Conservation (phyloP, 768 basidiomycete genomes). For the Exidia glandulosa region DNA sequence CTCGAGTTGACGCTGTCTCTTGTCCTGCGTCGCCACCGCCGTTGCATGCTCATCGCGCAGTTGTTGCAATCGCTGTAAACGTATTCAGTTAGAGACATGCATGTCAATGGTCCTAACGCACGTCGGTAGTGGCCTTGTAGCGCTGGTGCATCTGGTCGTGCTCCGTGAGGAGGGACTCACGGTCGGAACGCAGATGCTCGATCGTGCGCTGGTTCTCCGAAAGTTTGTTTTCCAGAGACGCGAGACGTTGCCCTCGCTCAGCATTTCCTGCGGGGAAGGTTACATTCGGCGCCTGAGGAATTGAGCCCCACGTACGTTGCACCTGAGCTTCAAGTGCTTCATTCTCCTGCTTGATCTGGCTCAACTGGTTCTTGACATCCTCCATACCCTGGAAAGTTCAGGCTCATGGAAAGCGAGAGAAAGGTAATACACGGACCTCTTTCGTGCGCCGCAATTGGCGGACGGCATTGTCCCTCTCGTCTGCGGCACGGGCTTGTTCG, state of each 20-base stretch:
- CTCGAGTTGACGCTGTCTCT: slow-evolving; percentile 64
- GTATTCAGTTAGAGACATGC: background rate
- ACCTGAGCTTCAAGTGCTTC: slow-evolving; percentile 63
- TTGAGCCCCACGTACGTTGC: slow-evolving; percentile 35
- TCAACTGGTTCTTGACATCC: slow-evolving; percentile 57
- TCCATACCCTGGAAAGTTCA: slow-evolving; percentile 55
- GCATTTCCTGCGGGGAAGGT: slow-evolving; percentile 37
- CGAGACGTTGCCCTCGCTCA: slow-evolving; percentile 60
- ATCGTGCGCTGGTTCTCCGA: slow-evolving; percentile 60
- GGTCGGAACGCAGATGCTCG: slow-evolving; percentile 67
- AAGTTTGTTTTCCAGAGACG: slow-evolving; percentile 46
- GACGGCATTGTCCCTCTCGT: slow-evolving; percentile 54
- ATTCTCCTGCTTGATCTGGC: slow-evolving; percentile 62
- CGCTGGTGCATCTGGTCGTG: slow-evolving; percentile 64
- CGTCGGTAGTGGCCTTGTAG: slow-evolving; percentile 58
- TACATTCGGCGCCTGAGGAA: background rate
- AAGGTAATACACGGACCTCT: slow-evolving; percentile 33
- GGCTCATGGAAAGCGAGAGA: background rate
- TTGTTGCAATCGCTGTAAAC: slow-evolving; percentile 42
- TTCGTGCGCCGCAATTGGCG: slow-evolving; percentile 61
- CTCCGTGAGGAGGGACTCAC: slow-evolving; percentile 53
- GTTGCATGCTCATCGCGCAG: slow-evolving; percentile 50
- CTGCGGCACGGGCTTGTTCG: slow-evolving; percentile 51
- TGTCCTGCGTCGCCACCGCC: slow-evolving; percentile 58
- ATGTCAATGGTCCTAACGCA: slow-evolving; percentile 18